Evolutionary conservation across 768 basidiomycete genomes (phyloP).

Genomic region (Leccinum subgranulosum): DNA sequence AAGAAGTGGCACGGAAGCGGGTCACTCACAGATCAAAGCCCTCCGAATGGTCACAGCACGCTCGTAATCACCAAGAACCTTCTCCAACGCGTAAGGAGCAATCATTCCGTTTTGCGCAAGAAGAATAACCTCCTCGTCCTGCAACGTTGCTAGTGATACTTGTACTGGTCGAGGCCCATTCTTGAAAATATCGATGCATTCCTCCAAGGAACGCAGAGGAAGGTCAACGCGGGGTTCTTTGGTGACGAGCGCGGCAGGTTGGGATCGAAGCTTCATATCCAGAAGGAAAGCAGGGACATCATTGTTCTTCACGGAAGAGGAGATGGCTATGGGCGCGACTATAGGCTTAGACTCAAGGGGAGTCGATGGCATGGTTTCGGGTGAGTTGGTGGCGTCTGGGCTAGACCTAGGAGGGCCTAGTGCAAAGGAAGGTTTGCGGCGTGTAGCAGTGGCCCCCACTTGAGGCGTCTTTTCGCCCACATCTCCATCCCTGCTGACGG

Average conservation of each 20-base stretch:
- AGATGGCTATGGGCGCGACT: constrained; percentile 24
- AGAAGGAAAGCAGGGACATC: constrained; percentile 29
- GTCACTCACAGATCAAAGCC: constrained; percentile 78
- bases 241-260: constrained; percentile 13
- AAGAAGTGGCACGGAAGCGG: background rate
- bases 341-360: constrained; percentile 12
- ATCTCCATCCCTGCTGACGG: constrained; percentile 19
- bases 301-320: constrained; percentile 13
- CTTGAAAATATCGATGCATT: constrained; percentile 79
- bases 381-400: constrained; percentile 10
- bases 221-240: constrained; percentile 13
- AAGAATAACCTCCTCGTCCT: constrained; percentile 89
- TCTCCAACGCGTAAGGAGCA: constrained; percentile 92
- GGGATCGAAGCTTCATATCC: constrained; percentile 34
- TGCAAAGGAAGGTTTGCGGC: constrained; percentile 22
- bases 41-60: constrained; percentile 85
- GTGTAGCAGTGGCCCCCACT: constrained; percentile 7
- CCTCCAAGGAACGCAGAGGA: constrained; percentile 57
- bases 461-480: constrained; percentile 18
- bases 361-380: constrained; percentile 15
- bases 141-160: constrained; percentile 57
- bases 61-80: constrained; percentile 82
- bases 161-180: constrained; percentile 63
- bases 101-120: constrained; percentile 91
- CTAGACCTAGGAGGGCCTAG: constrained; percentile 22